Percentiles rank a stretch among this genome's conserved stretches.
phyloP scores from a whole-genome alignment of 129 eudicot species.

The Centella asiatica region DNA sequence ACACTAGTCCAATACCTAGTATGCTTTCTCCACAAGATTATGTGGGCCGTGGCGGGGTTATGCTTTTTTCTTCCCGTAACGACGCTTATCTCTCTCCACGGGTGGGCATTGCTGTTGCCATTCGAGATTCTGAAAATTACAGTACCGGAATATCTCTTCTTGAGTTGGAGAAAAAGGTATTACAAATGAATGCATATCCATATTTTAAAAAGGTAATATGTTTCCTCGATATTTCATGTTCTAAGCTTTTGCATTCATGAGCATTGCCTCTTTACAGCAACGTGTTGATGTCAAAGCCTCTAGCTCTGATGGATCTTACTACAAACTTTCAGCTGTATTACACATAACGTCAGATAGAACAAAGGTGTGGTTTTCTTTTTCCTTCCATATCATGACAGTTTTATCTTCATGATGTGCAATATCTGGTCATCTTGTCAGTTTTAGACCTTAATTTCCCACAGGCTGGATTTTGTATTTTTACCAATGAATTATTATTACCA shows the following conservation, averaged over 20 bases:
- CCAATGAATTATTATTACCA: no score
- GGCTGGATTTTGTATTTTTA: no score
- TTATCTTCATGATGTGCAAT: background rate
- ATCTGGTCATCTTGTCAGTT: background rate
- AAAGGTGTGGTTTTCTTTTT: no score
- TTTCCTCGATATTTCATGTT: slow-evolving; percentile 6
- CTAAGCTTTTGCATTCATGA: slow-evolving; percentile 10
- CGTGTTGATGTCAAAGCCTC: slow-evolving; percentile 89
- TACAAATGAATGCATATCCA: background rate
- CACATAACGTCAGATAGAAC: slow-evolving; percentile 95
- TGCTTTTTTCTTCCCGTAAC: slow-evolving; percentile 79
- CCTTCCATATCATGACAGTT: background rate
- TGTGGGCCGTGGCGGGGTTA: slow-evolving; percentile 85
- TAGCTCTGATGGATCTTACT: slow-evolving; percentile 81
- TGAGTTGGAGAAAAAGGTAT: slow-evolving; percentile 95
- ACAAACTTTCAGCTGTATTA: slow-evolving; percentile 72
- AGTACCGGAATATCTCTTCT: slow-evolving; percentile 84
- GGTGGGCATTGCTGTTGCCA: slow-evolving; percentile 88
- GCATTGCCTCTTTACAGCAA: slow-evolving; percentile 42
- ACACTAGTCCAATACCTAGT: slow-evolving; percentile 79
- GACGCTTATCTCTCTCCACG: slow-evolving; percentile 84
- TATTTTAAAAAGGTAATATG: background rate
- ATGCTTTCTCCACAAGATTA: slow-evolving; percentile 99
- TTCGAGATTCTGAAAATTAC: slow-evolving; percentile 61
- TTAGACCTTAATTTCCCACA: no score